phyloP scores from a whole-genome alignment of 441 rosid species.

The Iberis amara region DNA sequence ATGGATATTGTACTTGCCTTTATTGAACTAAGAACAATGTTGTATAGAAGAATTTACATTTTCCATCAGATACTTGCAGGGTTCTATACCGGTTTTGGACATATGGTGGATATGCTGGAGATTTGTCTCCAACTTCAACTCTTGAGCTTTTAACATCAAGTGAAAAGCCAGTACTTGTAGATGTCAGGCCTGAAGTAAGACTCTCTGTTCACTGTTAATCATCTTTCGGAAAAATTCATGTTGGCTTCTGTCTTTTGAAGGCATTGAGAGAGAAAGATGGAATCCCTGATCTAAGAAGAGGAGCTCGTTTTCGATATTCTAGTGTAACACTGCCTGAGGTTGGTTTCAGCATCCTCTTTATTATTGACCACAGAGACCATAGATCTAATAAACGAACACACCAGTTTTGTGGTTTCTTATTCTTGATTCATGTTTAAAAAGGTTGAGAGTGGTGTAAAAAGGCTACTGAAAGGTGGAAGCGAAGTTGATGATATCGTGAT shows the following conservation, averaged over 20 bases:
- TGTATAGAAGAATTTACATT: slow-evolving; percentile 41
- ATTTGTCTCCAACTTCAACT: slow-evolving; percentile 71
- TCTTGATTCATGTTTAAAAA: slow-evolving; percentile 35
- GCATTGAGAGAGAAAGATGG: slow-evolving; percentile 78
- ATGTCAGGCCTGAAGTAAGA: slow-evolving; percentile 97
- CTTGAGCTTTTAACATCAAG: slow-evolving; percentile 64
- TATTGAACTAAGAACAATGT: slow-evolving; percentile 22
- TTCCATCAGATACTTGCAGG: slow-evolving; percentile 89
- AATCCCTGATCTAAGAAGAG: slow-evolving; percentile 86
- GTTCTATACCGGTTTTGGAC: slow-evolving; percentile 66
- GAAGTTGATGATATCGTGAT: slow-evolving; percentile 62
- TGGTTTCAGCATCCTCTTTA: slow-evolving; percentile 29
- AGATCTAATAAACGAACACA: not conserved
- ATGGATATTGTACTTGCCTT: slow-evolving; percentile 13
- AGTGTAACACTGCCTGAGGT: slow-evolving; percentile 79
- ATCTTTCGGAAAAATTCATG: slow-evolving; percentile 14
- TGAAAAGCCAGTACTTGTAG: slow-evolving; percentile 72
- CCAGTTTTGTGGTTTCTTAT: slow-evolving; percentile 24
- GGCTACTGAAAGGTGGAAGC: slow-evolving; percentile 61
- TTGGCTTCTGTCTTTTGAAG: slow-evolving; percentile 35
- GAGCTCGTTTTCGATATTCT: slow-evolving; percentile 80
- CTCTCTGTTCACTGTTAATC: slow-evolving; percentile 28
- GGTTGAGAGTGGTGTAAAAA: slow-evolving; percentile 56
- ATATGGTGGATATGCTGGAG: slow-evolving; percentile 87
- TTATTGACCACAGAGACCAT: slow-evolving; percentile 11